Evolutionary conservation across 306 rosid species (phyloP).

Genomic region (Urtica urens): DNA sequence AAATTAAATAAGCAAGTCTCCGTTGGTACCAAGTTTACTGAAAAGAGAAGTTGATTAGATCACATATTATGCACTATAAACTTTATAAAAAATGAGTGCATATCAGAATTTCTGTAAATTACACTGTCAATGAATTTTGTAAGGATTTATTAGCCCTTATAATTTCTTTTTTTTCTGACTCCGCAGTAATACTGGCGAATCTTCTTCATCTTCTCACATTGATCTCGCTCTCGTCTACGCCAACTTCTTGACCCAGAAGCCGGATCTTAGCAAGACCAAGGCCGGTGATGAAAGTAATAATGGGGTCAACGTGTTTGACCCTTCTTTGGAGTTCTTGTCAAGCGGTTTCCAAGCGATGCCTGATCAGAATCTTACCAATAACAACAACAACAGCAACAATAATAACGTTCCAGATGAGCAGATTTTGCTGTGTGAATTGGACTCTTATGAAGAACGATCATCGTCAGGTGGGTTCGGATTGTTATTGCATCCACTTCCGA

Average conservation of each 20-base stretch:
- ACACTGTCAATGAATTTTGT: too few species aligned
- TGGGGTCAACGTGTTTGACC: conserved; percentile 20
- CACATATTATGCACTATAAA: too few species aligned
- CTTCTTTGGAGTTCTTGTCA: conserved; percentile 23
- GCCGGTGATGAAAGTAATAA: neutral
- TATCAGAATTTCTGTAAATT: too few species aligned
- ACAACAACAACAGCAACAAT: neutral
- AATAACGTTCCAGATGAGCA: conserved; percentile 13
- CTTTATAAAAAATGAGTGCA: too few species aligned
- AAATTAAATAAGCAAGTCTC: too few species aligned
- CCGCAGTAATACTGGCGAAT: conserved; percentile 25
- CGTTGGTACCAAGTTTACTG: too few species aligned
- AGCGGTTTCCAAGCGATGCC: too few species aligned
- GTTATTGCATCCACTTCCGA: conserved; percentile 64
- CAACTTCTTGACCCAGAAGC: conserved; percentile 60
- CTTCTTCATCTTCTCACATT: conserved; percentile 43
- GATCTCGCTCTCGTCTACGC: conserved; percentile 73
- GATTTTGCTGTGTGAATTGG: conserved; percentile 26
- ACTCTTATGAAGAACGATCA: conserved; percentile 18
- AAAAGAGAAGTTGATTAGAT: too few species aligned
- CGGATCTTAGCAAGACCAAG: conserved; percentile 13
- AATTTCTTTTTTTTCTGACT: conserved; percentile 14
- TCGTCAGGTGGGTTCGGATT: conserved; percentile 28
- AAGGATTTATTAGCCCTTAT: too few species aligned
- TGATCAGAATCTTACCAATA: neutral